phyloP scores from a whole-genome alignment of 2,329 filamentous ascomycete species.

The Penicillium sp. region DNA sequence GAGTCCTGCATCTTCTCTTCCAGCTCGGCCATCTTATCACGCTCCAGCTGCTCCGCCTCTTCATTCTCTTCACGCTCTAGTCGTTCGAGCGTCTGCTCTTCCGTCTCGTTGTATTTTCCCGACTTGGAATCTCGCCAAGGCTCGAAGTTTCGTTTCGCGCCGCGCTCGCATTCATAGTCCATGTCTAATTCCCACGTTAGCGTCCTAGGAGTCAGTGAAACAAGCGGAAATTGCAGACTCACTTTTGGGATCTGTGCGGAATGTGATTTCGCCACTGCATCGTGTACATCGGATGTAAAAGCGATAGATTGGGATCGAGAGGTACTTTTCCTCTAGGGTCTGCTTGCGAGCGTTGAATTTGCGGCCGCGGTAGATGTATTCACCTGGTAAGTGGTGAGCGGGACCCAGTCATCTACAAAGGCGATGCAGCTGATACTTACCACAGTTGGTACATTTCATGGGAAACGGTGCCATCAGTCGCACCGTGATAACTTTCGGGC shows the following conservation, averaged over 20 bases:
- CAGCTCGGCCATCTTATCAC: conserved; percentile 90
- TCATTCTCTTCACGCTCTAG: conserved; percentile 72
- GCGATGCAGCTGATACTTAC: background rate
- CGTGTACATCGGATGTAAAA: conserved; percentile 91
- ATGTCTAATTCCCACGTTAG: conserved; percentile 45
- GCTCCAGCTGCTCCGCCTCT: conserved; percentile 64
- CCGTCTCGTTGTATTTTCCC: conserved; percentile 65
- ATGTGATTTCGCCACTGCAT: conserved; percentile 82
- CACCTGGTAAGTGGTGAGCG: conserved; percentile 31
- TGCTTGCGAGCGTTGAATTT: conserved; percentile 97
- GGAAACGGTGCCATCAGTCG: conserved; percentile 86
- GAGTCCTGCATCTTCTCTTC: conserved; percentile 92
- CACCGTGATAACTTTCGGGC: conserved; percentile 79
- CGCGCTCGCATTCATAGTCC: conserved; percentile 78
- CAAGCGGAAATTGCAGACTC: conserved; percentile 4
- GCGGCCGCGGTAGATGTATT: conserved; percentile 87
- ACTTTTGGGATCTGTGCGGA: conserved; percentile 91
- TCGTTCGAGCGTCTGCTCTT: conserved; percentile 81
- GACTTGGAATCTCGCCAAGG: conserved; percentile 72
- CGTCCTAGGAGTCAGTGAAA: background rate
- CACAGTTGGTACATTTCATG: conserved; percentile 64
- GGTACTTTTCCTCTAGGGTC: conserved; percentile 85
- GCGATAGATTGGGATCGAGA: conserved; percentile 79
- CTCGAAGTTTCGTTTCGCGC: conserved; percentile 90
- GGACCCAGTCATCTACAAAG: background rate